These are phyloP conservation scores for Carex kokanica DNA, from an alignment of 176 grass and related monocot genomes.

Conservation along the genomic window DNA sequence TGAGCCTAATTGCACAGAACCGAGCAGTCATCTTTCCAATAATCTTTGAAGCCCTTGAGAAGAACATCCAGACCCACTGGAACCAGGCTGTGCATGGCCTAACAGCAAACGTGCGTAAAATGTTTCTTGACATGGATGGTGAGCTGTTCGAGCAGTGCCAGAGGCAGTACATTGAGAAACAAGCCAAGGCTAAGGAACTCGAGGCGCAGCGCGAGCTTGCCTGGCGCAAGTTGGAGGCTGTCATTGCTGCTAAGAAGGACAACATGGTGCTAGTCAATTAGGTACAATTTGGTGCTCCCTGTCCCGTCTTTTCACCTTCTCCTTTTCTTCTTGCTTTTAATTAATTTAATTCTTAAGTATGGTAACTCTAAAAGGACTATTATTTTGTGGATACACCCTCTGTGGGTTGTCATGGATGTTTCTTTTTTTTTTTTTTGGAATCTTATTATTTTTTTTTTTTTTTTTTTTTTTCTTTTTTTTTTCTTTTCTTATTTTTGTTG, in stretches of 20 bases:
- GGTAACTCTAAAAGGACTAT: conserved; percentile 29
- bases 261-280: conserved; percentile 87
- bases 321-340: conserved; percentile 37
- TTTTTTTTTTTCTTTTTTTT: no score
- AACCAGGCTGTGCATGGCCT: conserved; percentile 93
- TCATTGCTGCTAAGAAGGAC: conserved; percentile 58
- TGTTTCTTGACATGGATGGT: conserved; percentile 98
- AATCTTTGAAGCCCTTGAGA: conserved; percentile 93
- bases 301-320: conserved; percentile 3
- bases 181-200: conserved; percentile 59
- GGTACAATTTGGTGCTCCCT: conserved; percentile 49
- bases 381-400: conserved; percentile 38
- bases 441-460: neutral
- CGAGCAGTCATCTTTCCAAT: conserved; percentile 83
- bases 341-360: conserved; percentile 33
- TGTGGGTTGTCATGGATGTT: conserved; percentile 27
- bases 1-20: conserved; percentile 89
- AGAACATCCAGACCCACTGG: conserved; percentile 87
- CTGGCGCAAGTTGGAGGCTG: conserved; percentile 74
- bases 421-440: conserved; percentile 28
- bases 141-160: conserved; percentile 92
- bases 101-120: conserved; percentile 86
- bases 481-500: neutral
- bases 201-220: conserved; percentile 63
- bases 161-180: conserved; percentile 65